phyloP scores from a whole-genome alignment of 148 eudicot species.

The Rhododendron ferrugineum region DNA sequence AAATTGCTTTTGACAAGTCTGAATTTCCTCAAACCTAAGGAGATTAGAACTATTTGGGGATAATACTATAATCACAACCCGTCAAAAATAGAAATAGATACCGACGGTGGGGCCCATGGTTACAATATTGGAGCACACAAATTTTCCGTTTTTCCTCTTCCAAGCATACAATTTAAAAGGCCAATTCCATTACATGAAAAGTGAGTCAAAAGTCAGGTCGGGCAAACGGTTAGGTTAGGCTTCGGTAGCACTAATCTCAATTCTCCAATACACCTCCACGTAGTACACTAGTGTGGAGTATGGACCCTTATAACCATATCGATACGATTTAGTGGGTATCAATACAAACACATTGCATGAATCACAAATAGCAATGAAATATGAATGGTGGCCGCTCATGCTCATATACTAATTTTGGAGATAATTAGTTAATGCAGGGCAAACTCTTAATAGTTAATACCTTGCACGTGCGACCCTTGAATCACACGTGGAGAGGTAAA shows the following conservation, averaged over 20 bases:
- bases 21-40: not conserved
- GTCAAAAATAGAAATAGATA: not conserved
- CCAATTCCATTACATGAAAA: not conserved
- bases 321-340: not conserved
- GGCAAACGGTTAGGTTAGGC: not conserved
- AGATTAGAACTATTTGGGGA: not conserved
- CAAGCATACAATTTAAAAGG: not conserved
- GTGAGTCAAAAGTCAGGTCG: not conserved
- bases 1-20: not conserved
- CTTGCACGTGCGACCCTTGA: not conserved
- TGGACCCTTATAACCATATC: not conserved
- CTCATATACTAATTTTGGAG: not conserved
- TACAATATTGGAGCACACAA: not conserved
- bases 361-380: not conserved
- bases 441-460: not conserved
- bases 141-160: not conserved
- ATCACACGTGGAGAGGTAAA: not conserved
- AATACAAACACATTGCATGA: not conserved
- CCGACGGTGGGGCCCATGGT: not conserved
- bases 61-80: not conserved
- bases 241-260: not conserved
- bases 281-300: not conserved
- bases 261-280: not conserved
- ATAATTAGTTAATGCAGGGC: not conserved
- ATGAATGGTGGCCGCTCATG: not conserved